Percentiles rank a stretch among this genome's conserved stretches.
Conservation (phyloP, 495 filamentous ascomycete genomes). For the Rusavskia elegans region DNA sequence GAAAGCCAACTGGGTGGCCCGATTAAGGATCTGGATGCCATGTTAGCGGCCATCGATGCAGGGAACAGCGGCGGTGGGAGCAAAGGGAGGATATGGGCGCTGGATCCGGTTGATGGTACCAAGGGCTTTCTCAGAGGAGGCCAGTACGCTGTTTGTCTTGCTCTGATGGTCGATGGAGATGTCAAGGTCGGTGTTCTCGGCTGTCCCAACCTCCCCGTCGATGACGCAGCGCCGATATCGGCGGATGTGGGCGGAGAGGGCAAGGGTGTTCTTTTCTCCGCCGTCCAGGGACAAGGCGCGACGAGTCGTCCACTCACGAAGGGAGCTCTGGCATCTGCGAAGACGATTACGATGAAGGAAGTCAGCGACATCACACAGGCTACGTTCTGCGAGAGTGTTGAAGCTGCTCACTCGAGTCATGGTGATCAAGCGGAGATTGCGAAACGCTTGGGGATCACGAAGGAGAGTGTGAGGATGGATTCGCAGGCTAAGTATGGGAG, state of each 20-base stretch:
- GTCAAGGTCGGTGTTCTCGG: slow-evolving; percentile 89
- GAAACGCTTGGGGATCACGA: slow-evolving; percentile 66
- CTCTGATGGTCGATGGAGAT: slow-evolving; percentile 80
- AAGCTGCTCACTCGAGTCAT: slow-evolving; percentile 79
- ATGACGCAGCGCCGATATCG: slow-evolving; percentile 51
- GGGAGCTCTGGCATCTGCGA: slow-evolving; percentile 39
- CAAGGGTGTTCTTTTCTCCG: slow-evolving; percentile 73
- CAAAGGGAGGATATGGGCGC: slow-evolving; percentile 80
- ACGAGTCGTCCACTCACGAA: slow-evolving; percentile 51
- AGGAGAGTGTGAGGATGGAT: slow-evolving; percentile 78
- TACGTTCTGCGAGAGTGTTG: slow-evolving; percentile 90
- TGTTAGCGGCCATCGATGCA: slow-evolving; percentile 75
- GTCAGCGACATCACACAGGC: slow-evolving; percentile 60
- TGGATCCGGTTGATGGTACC: slow-evolving; percentile 96
- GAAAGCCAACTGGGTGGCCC: slow-evolving; percentile 55
- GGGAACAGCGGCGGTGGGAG: slow-evolving; percentile 68
- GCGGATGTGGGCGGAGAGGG: slow-evolving; percentile 48
- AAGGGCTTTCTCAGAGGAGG: slow-evolving; percentile 95
- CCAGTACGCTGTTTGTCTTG: slow-evolving; percentile 93
- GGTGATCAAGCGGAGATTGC: slow-evolving; percentile 76
- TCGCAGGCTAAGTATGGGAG: slow-evolving; percentile 96
- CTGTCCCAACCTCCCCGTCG: slow-evolving; percentile 84
- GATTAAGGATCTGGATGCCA: slow-evolving; percentile 49
- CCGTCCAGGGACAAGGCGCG: slow-evolving; percentile 60
- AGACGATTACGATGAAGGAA: slow-evolving; percentile 60